Evolutionary conservation across 805 yeast genomes (phyloP).

Genomic region (Yamadazyma phyllophila): DNA sequence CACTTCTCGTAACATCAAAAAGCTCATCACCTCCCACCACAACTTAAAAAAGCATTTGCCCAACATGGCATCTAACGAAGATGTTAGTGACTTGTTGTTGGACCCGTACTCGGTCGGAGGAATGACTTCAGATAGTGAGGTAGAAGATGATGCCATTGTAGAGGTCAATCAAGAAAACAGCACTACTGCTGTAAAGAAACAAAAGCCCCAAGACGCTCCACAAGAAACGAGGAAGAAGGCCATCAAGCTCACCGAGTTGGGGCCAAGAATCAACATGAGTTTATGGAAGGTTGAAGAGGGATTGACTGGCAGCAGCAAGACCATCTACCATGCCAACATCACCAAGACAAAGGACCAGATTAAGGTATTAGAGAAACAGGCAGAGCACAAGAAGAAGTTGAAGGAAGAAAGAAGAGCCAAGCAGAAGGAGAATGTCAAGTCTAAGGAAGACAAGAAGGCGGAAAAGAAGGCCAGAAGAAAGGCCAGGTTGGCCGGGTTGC

Average conservation of each 20-base stretch:
- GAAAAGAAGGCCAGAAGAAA: conserved; percentile 69
- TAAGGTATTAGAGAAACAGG: conserved; percentile 61
- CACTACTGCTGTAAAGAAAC: conserved; percentile 18
- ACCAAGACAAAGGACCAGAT: conserved; percentile 63
- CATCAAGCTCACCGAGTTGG: conserved; percentile 86
- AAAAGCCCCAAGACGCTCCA: conserved; percentile 17
- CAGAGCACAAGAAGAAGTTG: conserved; percentile 56
- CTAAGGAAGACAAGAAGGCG: conserved; percentile 69
- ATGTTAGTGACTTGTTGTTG: conserved; percentile 77
- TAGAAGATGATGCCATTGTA: conserved; percentile 86
- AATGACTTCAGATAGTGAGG: conserved; percentile 87
- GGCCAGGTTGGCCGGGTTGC: conserved; percentile 45
- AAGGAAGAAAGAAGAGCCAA: conserved; percentile 71
- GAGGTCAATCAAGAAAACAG: conserved; percentile 43
- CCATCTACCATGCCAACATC: conserved; percentile 74
- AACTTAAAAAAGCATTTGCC: conserved; percentile 66
- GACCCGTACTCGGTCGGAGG: conserved; percentile 82
- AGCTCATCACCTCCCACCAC: conserved; percentile 60
- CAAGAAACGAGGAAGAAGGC: conserved; percentile 64
- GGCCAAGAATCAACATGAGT: conserved; percentile 80
- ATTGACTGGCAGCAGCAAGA: conserved; percentile 77
- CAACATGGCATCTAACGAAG: conserved; percentile 61
- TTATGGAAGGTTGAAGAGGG: conserved; percentile 91
- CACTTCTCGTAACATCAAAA: conserved; percentile 69
- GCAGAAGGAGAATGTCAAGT: conserved; percentile 76